These are phyloP conservation scores for Leccinum truebloodii DNA, from an alignment of 768 basidiomycete genomes.

Conservation along the genomic window DNA sequence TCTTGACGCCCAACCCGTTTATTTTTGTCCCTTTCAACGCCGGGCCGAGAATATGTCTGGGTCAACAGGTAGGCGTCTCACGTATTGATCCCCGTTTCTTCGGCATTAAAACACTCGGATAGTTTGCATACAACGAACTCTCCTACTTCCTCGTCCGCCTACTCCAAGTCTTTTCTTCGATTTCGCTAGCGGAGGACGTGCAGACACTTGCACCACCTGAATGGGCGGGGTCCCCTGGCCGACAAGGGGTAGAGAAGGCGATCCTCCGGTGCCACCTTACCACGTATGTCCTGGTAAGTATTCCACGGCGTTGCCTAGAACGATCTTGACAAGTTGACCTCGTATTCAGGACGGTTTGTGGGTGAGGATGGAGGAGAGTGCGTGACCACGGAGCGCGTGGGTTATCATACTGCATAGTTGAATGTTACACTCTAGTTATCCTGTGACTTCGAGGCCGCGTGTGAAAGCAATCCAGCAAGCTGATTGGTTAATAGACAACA, in stretches of 20 bases:
- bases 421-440: not conserved
- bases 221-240: constrained; percentile 39
- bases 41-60: constrained; percentile 39
- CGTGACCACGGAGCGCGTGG: not conserved
- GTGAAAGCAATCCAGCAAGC: too few species aligned
- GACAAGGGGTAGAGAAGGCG: constrained; percentile 49
- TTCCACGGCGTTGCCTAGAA: not conserved
- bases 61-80: constrained; percentile 33
- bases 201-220: constrained; percentile 46
- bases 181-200: constrained; percentile 47
- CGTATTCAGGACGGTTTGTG: constrained; percentile 23
- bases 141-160: constrained; percentile 65
- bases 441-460: not conserved
- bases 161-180: constrained; percentile 50
- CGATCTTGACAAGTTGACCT: not conserved
- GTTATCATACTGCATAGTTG: not conserved
- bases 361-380: constrained; percentile 29
- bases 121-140: constrained; percentile 67
- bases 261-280: constrained; percentile 53
- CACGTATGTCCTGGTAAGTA: constrained; percentile 47
- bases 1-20: constrained; percentile 55
- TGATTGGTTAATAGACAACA: too few species aligned
- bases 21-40: constrained; percentile 48
- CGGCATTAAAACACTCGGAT: not conserved
- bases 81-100: not conserved